These are phyloP conservation scores for Rhizopogon salebrosus DNA, from an alignment of 768 basidiomycete genomes.

Conservation along the genomic window DNA sequence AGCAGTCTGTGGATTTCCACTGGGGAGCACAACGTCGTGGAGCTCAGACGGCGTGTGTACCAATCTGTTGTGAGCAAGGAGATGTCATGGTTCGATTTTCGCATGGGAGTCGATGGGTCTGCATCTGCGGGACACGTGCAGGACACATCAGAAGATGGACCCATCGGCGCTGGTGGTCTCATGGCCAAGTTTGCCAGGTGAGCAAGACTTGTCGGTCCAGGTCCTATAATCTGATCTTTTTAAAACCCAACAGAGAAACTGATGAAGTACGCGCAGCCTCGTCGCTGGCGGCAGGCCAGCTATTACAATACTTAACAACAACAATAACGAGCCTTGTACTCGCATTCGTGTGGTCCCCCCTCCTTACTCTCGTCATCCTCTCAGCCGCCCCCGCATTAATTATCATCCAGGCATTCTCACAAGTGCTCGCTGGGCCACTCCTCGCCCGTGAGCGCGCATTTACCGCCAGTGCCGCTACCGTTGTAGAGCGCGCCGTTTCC, in stretches of 20 bases:
- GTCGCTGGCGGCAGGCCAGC: slow-evolving; percentile 71
- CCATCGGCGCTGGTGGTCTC: slow-evolving; percentile 79
- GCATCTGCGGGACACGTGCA: slow-evolving; percentile 22
- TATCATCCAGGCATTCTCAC: slow-evolving; percentile 71
- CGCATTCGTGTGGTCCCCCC: slow-evolving; percentile 74
- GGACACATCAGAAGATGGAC: slow-evolving; percentile 34
- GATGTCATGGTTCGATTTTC: slow-evolving; percentile 89
- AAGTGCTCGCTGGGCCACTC: slow-evolving; percentile 61
- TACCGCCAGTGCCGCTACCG: slow-evolving; percentile 67
- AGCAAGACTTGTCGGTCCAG: not conserved
- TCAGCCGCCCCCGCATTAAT: slow-evolving; percentile 81
- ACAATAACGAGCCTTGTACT: slow-evolving; percentile 75
- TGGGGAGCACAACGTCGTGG: slow-evolving; percentile 74
- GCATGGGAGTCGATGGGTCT: slow-evolving; percentile 56
- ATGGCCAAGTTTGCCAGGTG: slow-evolving; percentile 92
- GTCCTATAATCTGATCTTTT: not conserved
- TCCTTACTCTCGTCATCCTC: slow-evolving; percentile 89
- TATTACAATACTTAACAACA: slow-evolving; percentile 80
- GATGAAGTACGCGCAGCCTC: slow-evolving; percentile 88
- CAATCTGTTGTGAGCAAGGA: slow-evolving; percentile 58
- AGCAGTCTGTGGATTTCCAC: slow-evolving; percentile 82
- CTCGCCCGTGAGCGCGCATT: slow-evolving; percentile 62
- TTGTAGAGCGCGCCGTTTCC: slow-evolving; percentile 69
- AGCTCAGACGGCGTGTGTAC: slow-evolving; percentile 67
- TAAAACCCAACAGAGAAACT: slow-evolving; percentile 63